These are phyloP conservation scores for Entrophospora sp. DNA, from an alignment of 192 early-diverging fungal genomes.

Conservation along the genomic window DNA sequence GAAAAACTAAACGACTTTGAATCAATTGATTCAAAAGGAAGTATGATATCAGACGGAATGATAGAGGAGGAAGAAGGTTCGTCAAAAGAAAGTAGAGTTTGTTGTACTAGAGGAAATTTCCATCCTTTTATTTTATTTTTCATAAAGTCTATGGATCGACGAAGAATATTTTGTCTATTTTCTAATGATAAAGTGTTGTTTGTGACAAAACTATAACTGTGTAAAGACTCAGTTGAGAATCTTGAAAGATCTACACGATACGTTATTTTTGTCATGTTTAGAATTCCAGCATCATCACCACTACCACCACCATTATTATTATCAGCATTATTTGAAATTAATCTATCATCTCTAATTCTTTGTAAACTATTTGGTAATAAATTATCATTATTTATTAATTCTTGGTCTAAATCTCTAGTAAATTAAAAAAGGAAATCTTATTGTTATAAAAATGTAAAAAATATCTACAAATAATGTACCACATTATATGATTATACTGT, in stretches of 20 bases:
- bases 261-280: neutral
- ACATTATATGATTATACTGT: too few species aligned
- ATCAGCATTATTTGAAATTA: neutral
- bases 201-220: conserved; percentile 35
- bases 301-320: too few species aligned
- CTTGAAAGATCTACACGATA: conserved; percentile 29
- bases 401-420: neutral
- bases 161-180: conserved; percentile 37
- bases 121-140: conserved; percentile 45
- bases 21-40: conserved; percentile 10
- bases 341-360: conserved; percentile 2
- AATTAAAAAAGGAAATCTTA: too few species aligned
- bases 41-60: conserved; percentile 19
- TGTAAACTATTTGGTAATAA: neutral
- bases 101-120: conserved; percentile 30
- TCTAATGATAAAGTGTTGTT: conserved; percentile 33
- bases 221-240: conserved; percentile 40
- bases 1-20: neutral
- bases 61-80: conserved; percentile 16
- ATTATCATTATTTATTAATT: conserved; percentile 8
- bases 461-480: too few species aligned
- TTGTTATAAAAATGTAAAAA: too few species aligned
- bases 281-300: too few species aligned
- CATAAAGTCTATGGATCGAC: conserved; percentile 44
- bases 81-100: conserved; percentile 23